Evolutionary conservation across 768 basidiomycete species (phyloP), one percentile per base, ranked within the genome.

Genomic region (Serpula lacrymans): DNA sequence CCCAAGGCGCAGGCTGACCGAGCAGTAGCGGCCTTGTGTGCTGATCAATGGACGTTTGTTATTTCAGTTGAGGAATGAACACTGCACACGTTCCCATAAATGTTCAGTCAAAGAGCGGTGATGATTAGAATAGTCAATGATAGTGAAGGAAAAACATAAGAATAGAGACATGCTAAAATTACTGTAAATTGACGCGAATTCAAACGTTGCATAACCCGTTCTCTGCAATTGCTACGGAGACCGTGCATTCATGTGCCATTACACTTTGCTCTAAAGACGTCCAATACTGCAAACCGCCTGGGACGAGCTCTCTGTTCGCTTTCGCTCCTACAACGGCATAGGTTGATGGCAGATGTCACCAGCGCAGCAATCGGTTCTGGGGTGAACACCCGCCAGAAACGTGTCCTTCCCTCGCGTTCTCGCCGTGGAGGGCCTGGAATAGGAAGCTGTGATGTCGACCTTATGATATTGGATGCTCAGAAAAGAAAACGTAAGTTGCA

Each of bases 391-490:
- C 79, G 75, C 41, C 82, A 80, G 63, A 86, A 84, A 65, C 82
- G 90, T 60, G 82, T 90, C 31, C 68, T 90, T 42, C 91, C 91
- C 30, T 77, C 87, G 60, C 78, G 91, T 52, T 77, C 84, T 41
- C 74, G 88, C 51, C 77, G 90, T 41, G 84, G 87, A 41, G 88
- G 87, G 12, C 83, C 85, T 21, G 88, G 87, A 25, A 77, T 88
- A 37, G 88, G 90, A 41, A 83, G 66, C 45, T 80, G 82, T 57
- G 86, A 89, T 58, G 72, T 82, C 13, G 91, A 94, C 68, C 52
- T 80, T 40, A 82, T 89, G 79, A 87, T 94, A 59, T 62, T 91
- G 48, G 89, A 92, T 51, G 84, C 82, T 47, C 74, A 84, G 53
- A 79, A 80, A 64, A 78, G 79, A 62, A 82, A 80, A 71, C 67